Evolutionary conservation across 306 rosid genomes (phyloP).

Genomic region (Psophocarpus tetragonolobus): DNA sequence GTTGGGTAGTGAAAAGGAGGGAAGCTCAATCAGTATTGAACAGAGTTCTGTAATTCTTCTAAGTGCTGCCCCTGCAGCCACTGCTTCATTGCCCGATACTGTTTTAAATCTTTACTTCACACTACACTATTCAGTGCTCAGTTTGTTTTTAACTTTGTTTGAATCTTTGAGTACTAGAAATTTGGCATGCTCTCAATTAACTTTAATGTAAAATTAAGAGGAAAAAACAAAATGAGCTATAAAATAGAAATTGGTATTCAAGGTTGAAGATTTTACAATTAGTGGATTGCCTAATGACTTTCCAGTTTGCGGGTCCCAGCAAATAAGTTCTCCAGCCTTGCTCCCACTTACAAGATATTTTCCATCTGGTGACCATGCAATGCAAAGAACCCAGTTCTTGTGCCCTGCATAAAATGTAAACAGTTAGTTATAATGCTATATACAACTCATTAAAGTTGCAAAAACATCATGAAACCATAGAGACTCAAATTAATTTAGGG

Average conservation of each 20-base stretch:
- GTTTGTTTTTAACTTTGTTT: neutral
- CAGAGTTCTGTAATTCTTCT: neutral
- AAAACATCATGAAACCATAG: slow-evolving; percentile 13
- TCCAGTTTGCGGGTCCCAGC: slow-evolving; percentile 96
- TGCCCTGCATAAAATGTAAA: slow-evolving; percentile 58
- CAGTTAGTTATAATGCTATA: neutral
- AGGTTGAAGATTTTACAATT: slow-evolving; percentile 48
- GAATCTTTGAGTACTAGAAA: neutral
- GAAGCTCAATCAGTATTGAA: neutral
- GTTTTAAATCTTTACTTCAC: neutral
- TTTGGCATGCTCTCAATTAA: neutral
- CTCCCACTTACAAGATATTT: slow-evolving; percentile 96
- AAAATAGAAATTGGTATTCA: neutral
- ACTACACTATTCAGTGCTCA: neutral
- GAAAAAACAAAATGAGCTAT: slow-evolving; percentile 5
- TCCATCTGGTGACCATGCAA: slow-evolving; percentile 96
- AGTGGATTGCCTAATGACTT: slow-evolving; percentile 70
- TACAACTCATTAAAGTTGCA: neutral
- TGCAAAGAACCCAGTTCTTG: slow-evolving; percentile 90
- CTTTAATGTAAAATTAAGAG: neutral
- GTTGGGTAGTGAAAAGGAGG: neutral
- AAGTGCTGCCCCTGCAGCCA: neutral
- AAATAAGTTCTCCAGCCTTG: slow-evolving; percentile 80
- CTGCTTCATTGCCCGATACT: neutral
- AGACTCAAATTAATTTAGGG: neutral